A percentile compares a stretch with the other conserved stretches of the same genome.
Evolutionary conservation across 495 filamentous ascomycete species (phyloP).

Genomic region (Aspergillus nanangensis): DNA sequence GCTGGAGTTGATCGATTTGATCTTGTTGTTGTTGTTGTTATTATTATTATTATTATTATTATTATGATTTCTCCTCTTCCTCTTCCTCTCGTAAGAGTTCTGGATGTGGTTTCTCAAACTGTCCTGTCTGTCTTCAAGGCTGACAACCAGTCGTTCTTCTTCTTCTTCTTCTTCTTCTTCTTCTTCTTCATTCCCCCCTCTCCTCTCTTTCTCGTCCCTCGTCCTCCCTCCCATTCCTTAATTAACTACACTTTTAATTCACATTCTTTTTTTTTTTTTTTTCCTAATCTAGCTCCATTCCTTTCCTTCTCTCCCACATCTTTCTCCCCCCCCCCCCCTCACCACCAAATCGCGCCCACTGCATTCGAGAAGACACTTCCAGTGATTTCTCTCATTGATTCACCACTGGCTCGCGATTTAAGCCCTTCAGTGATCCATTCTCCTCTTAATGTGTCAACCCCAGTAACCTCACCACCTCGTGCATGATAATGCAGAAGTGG

Average conservation of each 20-base stretch:
- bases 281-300: background rate
- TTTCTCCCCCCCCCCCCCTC: background rate
- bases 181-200: background rate
- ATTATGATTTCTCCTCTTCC: background rate
- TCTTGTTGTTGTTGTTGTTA: background rate
- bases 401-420: background rate
- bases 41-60: background rate
- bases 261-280: background rate
- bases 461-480: constrained; percentile 13
- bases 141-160: too few species aligned
- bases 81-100: background rate
- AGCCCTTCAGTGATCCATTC: background rate
- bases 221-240: background rate
- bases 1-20: background rate
- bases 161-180: background rate
- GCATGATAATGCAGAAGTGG: constrained; percentile 35
- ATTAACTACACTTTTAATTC: background rate
- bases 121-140: too few species aligned
- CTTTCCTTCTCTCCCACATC: background rate
- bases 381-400: background rate
- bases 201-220: background rate
- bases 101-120: too few species aligned
- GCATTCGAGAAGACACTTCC: background rate
- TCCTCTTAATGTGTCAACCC: constrained; percentile 16
- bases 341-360: background rate